Evolutionary conservation across 2,329 filamentous ascomycete species (phyloP), one percentile per base, ranked within the genome.

Genomic region (Eutypella sp.): DNA sequence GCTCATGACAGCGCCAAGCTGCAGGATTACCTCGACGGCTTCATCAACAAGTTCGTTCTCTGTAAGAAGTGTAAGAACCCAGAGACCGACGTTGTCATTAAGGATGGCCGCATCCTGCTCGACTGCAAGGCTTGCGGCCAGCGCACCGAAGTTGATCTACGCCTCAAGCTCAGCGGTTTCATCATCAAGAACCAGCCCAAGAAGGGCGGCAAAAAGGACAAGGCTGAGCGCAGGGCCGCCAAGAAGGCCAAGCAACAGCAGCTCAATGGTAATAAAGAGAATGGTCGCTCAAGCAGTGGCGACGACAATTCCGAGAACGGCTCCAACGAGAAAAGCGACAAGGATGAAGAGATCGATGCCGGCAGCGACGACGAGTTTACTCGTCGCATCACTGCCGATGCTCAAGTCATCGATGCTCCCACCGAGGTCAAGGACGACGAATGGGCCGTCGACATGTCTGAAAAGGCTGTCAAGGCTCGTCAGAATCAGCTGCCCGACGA

Each of bases 41-140:
- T 99, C 81, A 99, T 99, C 74, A 81, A 85, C 77, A 96, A 89
- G 75, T 99, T 97, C 59, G 93, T 99, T 62, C 90, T 99, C 54
- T 99, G 93, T 87, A 95, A 95, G 77, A 92, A 95, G 70, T 99
- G 93, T 85, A 96, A 96, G 83, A 99, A 99, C 70, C 93, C 93
- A 29, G 93, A 99, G 78, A 99, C 93, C 56, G 91, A 95, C 56
- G 85, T 97, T 64, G 82, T 87, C 64, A 89, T 97, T 78, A 96
- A 96, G 73, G 91, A 96, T 61, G 89, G 87, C 45, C 83, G 80
- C 40, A 97, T 99, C 68, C 72, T 89, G 52, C 84, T 97, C 57
- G 93, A 99, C 73, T 99, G 93, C 85, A 99, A 99, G 76, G 93
- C 93, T 52, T 99, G 93, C 66, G 93, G 93, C 65, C 87, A 95